These are phyloP conservation scores for Trichothecium sympodiale DNA, from an alignment of 2,329 filamentous ascomycete species.

Conservation along the genomic window DNA sequence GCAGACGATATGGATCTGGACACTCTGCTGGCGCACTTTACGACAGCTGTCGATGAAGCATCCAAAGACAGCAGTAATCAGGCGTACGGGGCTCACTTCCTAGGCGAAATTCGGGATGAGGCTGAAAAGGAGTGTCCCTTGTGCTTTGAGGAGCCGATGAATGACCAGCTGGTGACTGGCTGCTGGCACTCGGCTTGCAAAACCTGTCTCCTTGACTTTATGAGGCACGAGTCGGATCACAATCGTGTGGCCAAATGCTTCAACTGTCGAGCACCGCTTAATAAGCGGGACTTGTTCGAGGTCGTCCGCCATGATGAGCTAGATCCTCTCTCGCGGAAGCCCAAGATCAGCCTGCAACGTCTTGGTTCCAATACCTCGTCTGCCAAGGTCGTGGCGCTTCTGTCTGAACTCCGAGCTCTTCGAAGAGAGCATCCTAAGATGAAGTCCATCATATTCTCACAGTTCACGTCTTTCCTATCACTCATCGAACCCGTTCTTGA, in stretches of 20 bases:
- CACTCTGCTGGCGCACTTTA: conserved; percentile 75
- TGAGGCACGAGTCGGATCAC: conserved; percentile 73
- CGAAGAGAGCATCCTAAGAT: conserved; percentile 54
- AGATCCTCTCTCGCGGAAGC: conserved; percentile 29
- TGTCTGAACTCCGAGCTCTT: conserved; percentile 61
- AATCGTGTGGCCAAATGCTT: conserved; percentile 73
- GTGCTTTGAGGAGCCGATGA: conserved; percentile 91
- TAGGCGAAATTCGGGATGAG: conserved; percentile 86
- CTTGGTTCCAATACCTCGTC: conserved; percentile 59
- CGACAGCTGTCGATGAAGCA: conserved; percentile 51
- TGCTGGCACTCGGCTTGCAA: conserved; percentile 98
- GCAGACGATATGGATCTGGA: conserved; percentile 95
- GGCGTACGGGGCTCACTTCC: conserved; percentile 69
- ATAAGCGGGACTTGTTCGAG: conserved; percentile 78
- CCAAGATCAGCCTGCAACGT: conserved; percentile 49
- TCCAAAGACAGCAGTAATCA: conserved; percentile 45
- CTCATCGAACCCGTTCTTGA: conserved; percentile 75
- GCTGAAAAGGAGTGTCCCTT: conserved; percentile 85
- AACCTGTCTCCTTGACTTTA: conserved; percentile 80
- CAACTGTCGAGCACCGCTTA: conserved; percentile 78
- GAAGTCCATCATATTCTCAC: conserved; percentile 90
- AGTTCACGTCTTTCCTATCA: conserved; percentile 93
- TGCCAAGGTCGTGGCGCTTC: conserved; percentile 75
- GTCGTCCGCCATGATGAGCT: conserved; percentile 68
- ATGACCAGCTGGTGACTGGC: conserved; percentile 84